Evolutionary conservation across 2,329 filamentous ascomycete genomes (phyloP).

Genomic region (Aspergillus hortae): DNA sequence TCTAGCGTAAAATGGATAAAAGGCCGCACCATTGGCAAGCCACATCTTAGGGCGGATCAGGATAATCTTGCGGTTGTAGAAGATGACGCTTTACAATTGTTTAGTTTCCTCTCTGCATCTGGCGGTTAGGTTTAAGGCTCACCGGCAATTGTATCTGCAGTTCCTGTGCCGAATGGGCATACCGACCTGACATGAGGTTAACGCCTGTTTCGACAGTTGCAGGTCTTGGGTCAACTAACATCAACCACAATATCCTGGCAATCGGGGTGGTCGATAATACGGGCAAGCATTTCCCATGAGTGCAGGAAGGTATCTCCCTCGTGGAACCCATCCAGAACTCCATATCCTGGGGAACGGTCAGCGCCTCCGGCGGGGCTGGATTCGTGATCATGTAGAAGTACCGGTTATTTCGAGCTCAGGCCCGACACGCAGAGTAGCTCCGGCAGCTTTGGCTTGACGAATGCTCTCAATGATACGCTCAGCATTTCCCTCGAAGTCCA

Average conservation of each 20-base stretch:
- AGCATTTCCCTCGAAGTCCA: constrained; percentile 63
- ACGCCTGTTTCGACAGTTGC: not conserved
- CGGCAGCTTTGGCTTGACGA: constrained; percentile 55
- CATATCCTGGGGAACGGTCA: constrained; percentile 44
- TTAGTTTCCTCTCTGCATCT: not conserved
- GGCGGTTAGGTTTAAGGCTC: not conserved
- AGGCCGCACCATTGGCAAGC: constrained; percentile 56
- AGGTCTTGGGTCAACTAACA: constrained; percentile 11
- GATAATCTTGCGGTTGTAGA: constrained; percentile 64
- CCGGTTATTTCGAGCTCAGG: constrained; percentile 57
- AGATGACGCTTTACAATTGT: constrained; percentile 45
- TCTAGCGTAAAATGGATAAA: too few species aligned
- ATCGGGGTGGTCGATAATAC: constrained; percentile 58
- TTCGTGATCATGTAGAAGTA: too few species aligned
- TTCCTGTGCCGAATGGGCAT: constrained; percentile 62
- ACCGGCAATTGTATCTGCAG: constrained; percentile 62
- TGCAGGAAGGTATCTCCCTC: constrained; percentile 58
- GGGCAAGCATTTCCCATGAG: constrained; percentile 60
- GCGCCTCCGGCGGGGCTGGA: not conserved
- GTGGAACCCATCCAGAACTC: constrained; percentile 64
- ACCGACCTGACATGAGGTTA: constrained; percentile 37
- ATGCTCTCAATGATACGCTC: constrained; percentile 63
- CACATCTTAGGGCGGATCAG: constrained; percentile 69
- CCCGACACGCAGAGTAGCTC: constrained; percentile 61
- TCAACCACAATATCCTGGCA: constrained; percentile 66